Conservation (phyloP, 148 eudicot genomes). For the Nyssa sinensis region DNA sequence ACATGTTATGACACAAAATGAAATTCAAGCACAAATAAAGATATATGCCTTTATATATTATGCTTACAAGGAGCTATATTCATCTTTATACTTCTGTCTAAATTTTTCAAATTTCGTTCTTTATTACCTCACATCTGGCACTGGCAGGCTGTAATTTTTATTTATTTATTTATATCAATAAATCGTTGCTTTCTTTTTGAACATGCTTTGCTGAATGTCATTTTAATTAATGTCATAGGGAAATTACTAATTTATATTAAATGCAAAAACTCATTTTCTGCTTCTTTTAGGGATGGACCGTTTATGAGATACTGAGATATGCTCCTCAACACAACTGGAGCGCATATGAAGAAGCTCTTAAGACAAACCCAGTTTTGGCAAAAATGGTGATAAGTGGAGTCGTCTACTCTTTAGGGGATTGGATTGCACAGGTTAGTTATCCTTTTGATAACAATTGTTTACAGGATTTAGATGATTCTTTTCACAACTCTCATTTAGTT, state of each 20-base stretch:
- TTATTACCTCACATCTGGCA: too few relatives aligned
- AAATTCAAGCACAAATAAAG: too few relatives aligned
- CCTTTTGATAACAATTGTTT: too few relatives aligned
- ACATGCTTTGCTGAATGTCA: too few relatives aligned
- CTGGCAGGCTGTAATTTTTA: too few relatives aligned
- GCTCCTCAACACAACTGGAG: constrained; percentile 95
- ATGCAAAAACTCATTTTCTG: constrained; percentile 15
- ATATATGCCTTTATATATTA: too few relatives aligned
- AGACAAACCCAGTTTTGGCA: constrained; percentile 81
- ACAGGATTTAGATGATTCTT: not conserved
- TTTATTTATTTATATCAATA: too few relatives aligned
- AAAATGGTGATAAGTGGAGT: constrained; percentile 98
- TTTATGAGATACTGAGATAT: constrained; percentile 84
- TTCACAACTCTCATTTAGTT: not conserved
- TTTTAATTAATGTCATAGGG: not conserved
- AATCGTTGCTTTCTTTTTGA: too few relatives aligned
- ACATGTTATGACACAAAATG: too few relatives aligned
- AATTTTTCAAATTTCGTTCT: too few relatives aligned
- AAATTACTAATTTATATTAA: not conserved
- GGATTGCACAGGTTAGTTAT: constrained; percentile 94
- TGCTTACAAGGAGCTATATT: too few relatives aligned
- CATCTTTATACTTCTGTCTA: too few relatives aligned
- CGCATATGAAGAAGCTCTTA: constrained; percentile 91
- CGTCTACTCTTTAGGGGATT: constrained; percentile 95
- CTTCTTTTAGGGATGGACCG: constrained; percentile 78